Evolutionary conservation across 1,139 yeast genomes (phyloP).

Genomic region (Williopsis jadinii): DNA sequence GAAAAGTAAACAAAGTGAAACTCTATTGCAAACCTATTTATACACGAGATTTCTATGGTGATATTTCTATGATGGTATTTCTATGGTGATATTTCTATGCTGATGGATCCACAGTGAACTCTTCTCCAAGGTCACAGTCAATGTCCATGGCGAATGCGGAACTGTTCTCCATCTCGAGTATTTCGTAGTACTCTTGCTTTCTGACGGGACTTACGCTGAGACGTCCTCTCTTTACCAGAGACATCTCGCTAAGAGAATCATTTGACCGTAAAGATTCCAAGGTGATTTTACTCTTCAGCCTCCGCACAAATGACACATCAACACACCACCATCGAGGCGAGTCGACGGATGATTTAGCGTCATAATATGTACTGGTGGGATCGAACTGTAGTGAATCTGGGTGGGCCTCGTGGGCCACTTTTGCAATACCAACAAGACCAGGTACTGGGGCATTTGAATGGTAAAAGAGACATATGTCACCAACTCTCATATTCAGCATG

Average conservation of each 20-base stretch:
- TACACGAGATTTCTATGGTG: too few relatives aligned
- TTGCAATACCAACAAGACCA: constrained; percentile 43
- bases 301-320: constrained; percentile 36
- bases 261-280: constrained; percentile 30
- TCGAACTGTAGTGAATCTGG: constrained; percentile 36
- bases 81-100: too few relatives aligned
- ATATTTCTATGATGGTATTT: too few relatives aligned
- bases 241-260: constrained; percentile 31
- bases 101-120: constrained; percentile 1
- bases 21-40: too few relatives aligned
- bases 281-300: constrained; percentile 34
- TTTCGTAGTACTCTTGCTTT: constrained; percentile 31
- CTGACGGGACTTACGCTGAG: constrained; percentile 44
- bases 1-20: background rate
- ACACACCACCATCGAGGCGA: constrained; percentile 50
- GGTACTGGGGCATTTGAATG: constrained; percentile 47
- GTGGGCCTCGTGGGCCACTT: constrained; percentile 36
- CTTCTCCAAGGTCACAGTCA: constrained; percentile 26
- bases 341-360: constrained; percentile 33
- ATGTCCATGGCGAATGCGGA: constrained; percentile 24
- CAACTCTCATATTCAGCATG: constrained; percentile 37
- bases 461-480: constrained; percentile 42
- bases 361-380: constrained; percentile 36
- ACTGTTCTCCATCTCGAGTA: constrained; percentile 28
- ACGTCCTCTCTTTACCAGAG: constrained; percentile 39